Base-by-base conservation (phyloP, 441 rosid genomes). In the Arabidopsis lyrata region DNA sequence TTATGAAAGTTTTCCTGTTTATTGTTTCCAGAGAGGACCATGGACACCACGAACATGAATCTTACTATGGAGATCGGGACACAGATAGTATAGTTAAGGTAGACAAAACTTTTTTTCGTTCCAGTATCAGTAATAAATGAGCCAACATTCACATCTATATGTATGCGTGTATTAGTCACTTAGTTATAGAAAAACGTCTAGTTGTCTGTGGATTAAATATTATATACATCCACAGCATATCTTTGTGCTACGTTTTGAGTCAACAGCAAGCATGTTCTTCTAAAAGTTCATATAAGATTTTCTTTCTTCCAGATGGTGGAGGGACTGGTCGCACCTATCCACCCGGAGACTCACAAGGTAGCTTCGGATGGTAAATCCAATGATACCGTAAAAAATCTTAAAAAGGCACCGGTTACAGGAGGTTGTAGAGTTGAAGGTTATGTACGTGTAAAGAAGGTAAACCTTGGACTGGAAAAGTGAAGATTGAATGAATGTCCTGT, bases 391-490 rank as follows among this genome's bases (percentile, higher is more conserved):
- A 71, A 35, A 11, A 50, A 56, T 67, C 67, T 80, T 56, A 93
- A 87, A 85, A 84, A 92, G 76, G 98, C 99, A 63, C 99, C 98
- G 41, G 71, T 77, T 64, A 77, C 99, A 6, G 98, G 98, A 73
- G 99, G 99, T 57, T 96, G 99, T 70, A 91, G 97, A 87, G 82
- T 96, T 75, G 98, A 96, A 84, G 99, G 99, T 71, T 86, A 86
- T 83, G 93, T 96, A 55, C 93, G 95, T 52, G 99, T 90, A 55
- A 96, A 96, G 87, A 96, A 96, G 99, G 99, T 96, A 81, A 73
- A 38, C 20, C 52, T 64, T 42, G 3, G 66, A 34, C 45, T 39
- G 16, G 24, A 54, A 49, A 27, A 48, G 20, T 44, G 60, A 61
- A 74, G 61, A 12, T 8, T 59, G 56, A 24, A 41, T 35, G 54